phyloP scores from a whole-genome alignment of 129 eudicot genomes.

The Centaurea solstitialis region DNA sequence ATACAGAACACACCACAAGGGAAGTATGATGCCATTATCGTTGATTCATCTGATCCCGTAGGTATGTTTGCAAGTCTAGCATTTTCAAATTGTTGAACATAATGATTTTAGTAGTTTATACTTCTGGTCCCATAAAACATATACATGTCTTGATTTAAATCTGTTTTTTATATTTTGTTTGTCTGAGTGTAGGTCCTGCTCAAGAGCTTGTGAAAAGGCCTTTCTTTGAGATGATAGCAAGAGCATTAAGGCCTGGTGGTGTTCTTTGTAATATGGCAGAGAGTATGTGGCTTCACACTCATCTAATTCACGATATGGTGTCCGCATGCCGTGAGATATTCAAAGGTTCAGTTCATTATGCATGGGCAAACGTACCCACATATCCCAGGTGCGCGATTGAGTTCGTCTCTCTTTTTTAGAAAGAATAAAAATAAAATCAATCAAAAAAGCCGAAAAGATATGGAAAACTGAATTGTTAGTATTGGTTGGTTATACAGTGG shows the following conservation, averaged over 20 bases:
- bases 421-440: not conserved
- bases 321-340: slow-evolving; percentile 55
- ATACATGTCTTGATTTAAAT: not conserved
- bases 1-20: slow-evolving; percentile 48
- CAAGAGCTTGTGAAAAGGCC: slow-evolving; percentile 71
- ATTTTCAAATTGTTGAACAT: not conserved
- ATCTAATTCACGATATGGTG: slow-evolving; percentile 65
- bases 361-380: slow-evolving; percentile 77
- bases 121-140: not conserved
- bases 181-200: slow-evolving; percentile 59
- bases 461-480: slow-evolving; percentile 5
- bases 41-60: slow-evolving; percentile 75
- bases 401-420: not conserved
- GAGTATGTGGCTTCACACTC: slow-evolving; percentile 81
- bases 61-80: slow-evolving; percentile 40
- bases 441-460: not conserved
- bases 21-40: slow-evolving; percentile 67
- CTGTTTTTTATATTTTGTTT: not conserved
- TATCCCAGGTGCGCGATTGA: slow-evolving; percentile 58
- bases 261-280: slow-evolving; percentile 79
- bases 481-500: slow-evolving; percentile 50
- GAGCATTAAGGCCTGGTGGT: slow-evolving; percentile 79
- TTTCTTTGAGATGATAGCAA: slow-evolving; percentile 63
- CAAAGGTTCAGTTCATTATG: slow-evolving; percentile 72
- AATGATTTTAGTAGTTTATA: not conserved